Conservation (phyloP, 2,329 filamentous ascomycete species). For the Lasiodiplodia theobromae region DNA sequence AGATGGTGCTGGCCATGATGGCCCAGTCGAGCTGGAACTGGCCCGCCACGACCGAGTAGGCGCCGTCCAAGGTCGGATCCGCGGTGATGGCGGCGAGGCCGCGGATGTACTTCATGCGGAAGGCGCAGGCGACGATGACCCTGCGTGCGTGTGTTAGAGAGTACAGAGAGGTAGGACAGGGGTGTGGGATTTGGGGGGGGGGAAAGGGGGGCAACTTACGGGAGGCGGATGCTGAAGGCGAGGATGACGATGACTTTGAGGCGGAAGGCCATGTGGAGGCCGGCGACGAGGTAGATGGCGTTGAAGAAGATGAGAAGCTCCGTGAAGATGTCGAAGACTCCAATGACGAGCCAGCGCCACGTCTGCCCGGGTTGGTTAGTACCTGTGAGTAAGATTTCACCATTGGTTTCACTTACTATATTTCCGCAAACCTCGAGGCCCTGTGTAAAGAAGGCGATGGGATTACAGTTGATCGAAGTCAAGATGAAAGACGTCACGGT, state of each 20-base stretch:
- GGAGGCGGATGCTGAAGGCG: constrained; percentile 42
- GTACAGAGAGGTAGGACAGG: neutral
- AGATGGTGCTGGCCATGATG: constrained; percentile 43
- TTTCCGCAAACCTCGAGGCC: constrained; percentile 25
- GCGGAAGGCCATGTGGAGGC: constrained; percentile 39
- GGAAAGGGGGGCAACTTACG: constrained; percentile 27
- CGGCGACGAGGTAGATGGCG: constrained; percentile 31
- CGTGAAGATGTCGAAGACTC: constrained; percentile 39
- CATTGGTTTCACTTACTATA: constrained; percentile 34
- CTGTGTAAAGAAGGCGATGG: constrained; percentile 34
- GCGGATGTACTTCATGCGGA: constrained; percentile 38
- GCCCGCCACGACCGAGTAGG: constrained; percentile 40
- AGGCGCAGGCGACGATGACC: constrained; percentile 37
- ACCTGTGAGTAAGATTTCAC: too few species aligned
- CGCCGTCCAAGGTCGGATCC: constrained; percentile 34
- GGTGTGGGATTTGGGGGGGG: neutral
- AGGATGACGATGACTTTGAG: constrained; percentile 40
- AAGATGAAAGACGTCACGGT: constrained; percentile 37
- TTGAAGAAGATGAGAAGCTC: constrained; percentile 38
- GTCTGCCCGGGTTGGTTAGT: constrained; percentile 32
- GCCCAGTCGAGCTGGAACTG: constrained; percentile 48
- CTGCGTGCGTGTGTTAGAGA: constrained; percentile 11
- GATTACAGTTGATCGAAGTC: constrained; percentile 40
- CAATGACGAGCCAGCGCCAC: constrained; percentile 41
- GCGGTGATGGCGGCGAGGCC: constrained; percentile 29